Percentiles rank a stretch among this genome's conserved stretches.
phyloP scores from a whole-genome alignment of 108 stramenopile genomes.

The Chaetoceros tenuissimus region DNA sequence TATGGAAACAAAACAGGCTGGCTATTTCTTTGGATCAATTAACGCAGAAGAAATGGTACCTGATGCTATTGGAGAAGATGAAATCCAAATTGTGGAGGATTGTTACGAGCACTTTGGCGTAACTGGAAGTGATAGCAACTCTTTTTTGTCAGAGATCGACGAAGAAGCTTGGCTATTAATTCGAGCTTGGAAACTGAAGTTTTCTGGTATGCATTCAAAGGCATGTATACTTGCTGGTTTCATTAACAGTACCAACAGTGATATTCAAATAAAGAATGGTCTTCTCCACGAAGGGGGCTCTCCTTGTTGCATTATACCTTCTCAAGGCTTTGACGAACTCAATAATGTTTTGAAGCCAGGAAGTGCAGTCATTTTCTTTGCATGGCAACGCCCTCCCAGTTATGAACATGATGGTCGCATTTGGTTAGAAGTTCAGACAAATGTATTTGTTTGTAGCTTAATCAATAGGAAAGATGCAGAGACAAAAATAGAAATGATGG shows the following conservation, averaged over 20 bases:
- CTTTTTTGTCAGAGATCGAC: slow-evolving; percentile 52
- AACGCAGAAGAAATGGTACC: not conserved
- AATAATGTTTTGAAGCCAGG: slow-evolving; percentile 61
- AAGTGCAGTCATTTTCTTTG: slow-evolving; percentile 65
- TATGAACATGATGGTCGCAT: slow-evolving; percentile 60
- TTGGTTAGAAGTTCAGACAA: slow-evolving; percentile 68
- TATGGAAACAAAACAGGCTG: not conserved
- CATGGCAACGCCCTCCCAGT: slow-evolving; percentile 62
- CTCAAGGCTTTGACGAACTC: slow-evolving; percentile 50
- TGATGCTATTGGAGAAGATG: slow-evolving; percentile 21
- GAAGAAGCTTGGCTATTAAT: slow-evolving; percentile 70
- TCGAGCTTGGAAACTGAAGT: slow-evolving; percentile 56
- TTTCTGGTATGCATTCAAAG: slow-evolving; percentile 59
- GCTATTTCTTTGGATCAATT: not conserved
- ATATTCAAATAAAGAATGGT: slow-evolving; percentile 64
- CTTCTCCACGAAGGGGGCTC: slow-evolving; percentile 67
- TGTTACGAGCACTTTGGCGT: slow-evolving; percentile 47
- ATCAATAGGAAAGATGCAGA: slow-evolving; percentile 39
- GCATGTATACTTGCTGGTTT: slow-evolving; percentile 66
- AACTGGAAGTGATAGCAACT: slow-evolving; percentile 38
- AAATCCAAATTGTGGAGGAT: slow-evolving; percentile 57
- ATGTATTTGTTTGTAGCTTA: slow-evolving; percentile 51
- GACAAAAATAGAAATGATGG: slow-evolving; percentile 35
- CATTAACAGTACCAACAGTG: slow-evolving; percentile 60
- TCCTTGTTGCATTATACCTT: slow-evolving; percentile 57